phyloP scores from a whole-genome alignment of 208 protist genomes.

The Acanthamoeba divionensis region DNA sequence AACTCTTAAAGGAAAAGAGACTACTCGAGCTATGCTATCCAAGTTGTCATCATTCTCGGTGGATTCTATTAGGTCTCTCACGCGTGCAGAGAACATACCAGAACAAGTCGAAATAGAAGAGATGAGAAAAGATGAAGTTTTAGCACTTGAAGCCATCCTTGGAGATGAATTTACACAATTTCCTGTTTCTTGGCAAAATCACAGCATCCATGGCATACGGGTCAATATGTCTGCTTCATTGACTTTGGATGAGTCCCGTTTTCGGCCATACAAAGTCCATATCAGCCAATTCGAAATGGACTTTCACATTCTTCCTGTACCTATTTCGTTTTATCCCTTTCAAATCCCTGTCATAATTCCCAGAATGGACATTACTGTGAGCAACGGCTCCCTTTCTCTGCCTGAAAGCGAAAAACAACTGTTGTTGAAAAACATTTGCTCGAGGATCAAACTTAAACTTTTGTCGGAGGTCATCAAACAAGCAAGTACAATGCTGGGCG shows the following conservation, averaged over 20 bases:
- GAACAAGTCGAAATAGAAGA: neutral
- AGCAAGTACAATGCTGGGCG: neutral
- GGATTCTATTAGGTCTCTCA: too few species aligned
- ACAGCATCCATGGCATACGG: neutral
- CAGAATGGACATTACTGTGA: too few species aligned
- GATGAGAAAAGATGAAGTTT: slow-evolving; percentile 33
- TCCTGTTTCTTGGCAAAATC: neutral
- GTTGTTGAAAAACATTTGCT: neutral
- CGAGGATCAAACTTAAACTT: neutral
- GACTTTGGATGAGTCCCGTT: neutral
- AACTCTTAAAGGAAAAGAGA: too few species aligned
- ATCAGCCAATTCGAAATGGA: neutral
- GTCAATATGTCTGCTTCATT: neutral
- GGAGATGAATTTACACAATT: slow-evolving; percentile 30
- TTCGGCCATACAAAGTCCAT: neutral
- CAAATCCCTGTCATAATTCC: slow-evolving; percentile 30
- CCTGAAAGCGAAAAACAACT: neutral
- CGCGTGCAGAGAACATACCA: neutral
- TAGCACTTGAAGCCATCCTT: slow-evolving; percentile 65
- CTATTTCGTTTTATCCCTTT: slow-evolving; percentile 38
- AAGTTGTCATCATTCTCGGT: too few species aligned
- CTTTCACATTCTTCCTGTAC: slow-evolving; percentile 1
- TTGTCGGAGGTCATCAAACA: neutral
- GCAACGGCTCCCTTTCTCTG: neutral
- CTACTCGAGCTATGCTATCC: too few species aligned